Evolutionary conservation across 2,329 filamentous ascomycete genomes (phyloP), one percentile per base, ranked within the genome.

Genomic region (Calonectria honghensis): DNA sequence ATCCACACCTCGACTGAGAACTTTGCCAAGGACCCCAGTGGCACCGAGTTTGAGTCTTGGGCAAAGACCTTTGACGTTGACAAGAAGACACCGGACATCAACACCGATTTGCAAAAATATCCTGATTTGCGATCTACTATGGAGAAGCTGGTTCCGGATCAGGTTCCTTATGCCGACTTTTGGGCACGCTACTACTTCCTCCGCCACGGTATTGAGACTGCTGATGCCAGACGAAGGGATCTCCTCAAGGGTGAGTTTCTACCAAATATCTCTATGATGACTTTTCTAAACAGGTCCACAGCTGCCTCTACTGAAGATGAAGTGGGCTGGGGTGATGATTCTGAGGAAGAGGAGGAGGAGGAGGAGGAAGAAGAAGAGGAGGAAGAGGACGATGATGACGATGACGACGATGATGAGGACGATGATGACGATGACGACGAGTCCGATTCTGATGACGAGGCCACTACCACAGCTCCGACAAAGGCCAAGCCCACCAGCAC

Each of bases 141-240:
- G 96, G 97, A 98, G 90, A 96, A 94, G 87, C 88, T 98, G 70
- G 97, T 99, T n/a, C 97, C 97, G 1, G 96, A 96, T 85, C 91
- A 92, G 79, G 95, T 98, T n/a, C 91, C 96, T 41, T 99, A 99
- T 82, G 90, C 89, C 68, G 91, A 94, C 68, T 99, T 99, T 84
- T 99, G 97, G 96, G 94, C 91, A 83, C 91, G 97, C 71, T 99
- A 99, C 86, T 98, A 98, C 84, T 99, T 98, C 88, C 87, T 98
- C 76, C 91, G 96, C 81, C 94, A 97, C 82, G 95, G 97, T 20
- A 94, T 99, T 76, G 96, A 98, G 87, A 96, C 94, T 32, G 96
- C 98, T 73, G 97, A 99, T 86, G 93, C 94, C 81, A 93, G 95
- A 84, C 90, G 97, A 84, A 93, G 94, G 80, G 97, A 99, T 84